Base-by-base conservation (phyloP, 345 rosid species). In the Eucalyptus sp. region DNA sequence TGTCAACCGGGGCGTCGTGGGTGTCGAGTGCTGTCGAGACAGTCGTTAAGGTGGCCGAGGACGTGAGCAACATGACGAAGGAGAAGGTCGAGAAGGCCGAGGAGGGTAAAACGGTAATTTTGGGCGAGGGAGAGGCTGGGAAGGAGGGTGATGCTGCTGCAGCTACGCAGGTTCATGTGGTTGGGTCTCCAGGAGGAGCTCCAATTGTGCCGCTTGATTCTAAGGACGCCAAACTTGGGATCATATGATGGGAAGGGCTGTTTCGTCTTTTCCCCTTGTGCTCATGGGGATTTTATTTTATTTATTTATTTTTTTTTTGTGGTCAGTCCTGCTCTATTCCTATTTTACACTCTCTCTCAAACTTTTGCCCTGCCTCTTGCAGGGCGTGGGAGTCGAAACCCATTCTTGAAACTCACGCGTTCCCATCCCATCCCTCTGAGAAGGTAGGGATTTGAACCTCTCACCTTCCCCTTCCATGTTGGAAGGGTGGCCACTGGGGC, bases 1-100 rank as follows among this genome's bases (percentile, higher is more conserved):
- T 94, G 56, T 92, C 90, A 6, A 88, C 93, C 2, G 94, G 94
- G 60, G 93, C 93, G 25, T 87, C 91, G 2, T 93, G 96, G 94
- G 91, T 91, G 71, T 90, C 93, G n/a, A 92, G 88, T 43, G 95
- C 94, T 1, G 80, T 91, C 76, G 90, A n/a, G 76, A 89, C 79
- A 10, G 95, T 93, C 16, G 86, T 92, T 10, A 93, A 90, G 92
- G 91, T 92, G 9, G 94, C 94, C 44, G 93, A 86, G 87, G 95
- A 92, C 86, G 93, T 93, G 43, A 89, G 90, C 33, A 49, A 14
- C 29, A 92, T 91, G 93, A 92, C 95, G 2, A 90, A 89, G 88
- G 94, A 90, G 88, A 94, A 93, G 87, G 92, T 92, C 20, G 92
- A 88, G 14, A 91, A 88, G 90, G 92, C 93, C 2, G 92, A 91